Evolutionary conservation across 169 alveolate genomes (phyloP).

Genomic region (Cryptosporidium parvum): DNA sequence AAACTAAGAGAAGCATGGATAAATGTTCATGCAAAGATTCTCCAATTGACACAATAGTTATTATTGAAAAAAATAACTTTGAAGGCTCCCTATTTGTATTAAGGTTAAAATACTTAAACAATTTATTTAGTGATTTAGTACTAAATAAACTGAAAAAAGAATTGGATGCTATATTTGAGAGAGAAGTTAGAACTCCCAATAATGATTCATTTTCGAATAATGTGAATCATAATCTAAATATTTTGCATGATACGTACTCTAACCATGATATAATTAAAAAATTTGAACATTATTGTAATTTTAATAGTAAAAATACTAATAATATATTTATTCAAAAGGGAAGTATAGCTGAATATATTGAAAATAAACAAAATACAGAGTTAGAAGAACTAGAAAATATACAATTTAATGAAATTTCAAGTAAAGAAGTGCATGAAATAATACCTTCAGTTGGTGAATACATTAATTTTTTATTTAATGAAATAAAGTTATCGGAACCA

Average conservation of each 20-base stretch:
- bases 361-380: neutral
- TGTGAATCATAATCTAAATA: neutral
- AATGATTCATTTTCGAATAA: neutral
- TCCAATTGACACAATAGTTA: slow-evolving; percentile 27
- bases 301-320: neutral
- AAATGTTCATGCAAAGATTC: slow-evolving; percentile 20
- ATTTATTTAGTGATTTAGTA: neutral
- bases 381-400: neutral
- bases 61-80: neutral
- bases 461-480: slow-evolving; percentile 8
- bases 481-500: neutral
- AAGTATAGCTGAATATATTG: neutral
- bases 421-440: neutral
- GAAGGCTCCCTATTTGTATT: neutral
- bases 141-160: neutral
- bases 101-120: slow-evolving; percentile 16
- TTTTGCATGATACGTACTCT: slow-evolving; percentile 4
- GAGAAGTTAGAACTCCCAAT: neutral
- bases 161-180: slow-evolving; percentile 15
- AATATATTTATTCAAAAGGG: neutral
- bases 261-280: neutral
- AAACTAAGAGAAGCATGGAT: neutral
- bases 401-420: neutral
- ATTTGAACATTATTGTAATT: neutral
- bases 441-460: slow-evolving; percentile 15